A percentile compares a stretch with the other conserved stretches of the same genome.
These are phyloP conservation scores for Phanerochaete carnosa DNA, from an alignment of 768 basidiomycete genomes.

Conservation along the genomic window DNA sequence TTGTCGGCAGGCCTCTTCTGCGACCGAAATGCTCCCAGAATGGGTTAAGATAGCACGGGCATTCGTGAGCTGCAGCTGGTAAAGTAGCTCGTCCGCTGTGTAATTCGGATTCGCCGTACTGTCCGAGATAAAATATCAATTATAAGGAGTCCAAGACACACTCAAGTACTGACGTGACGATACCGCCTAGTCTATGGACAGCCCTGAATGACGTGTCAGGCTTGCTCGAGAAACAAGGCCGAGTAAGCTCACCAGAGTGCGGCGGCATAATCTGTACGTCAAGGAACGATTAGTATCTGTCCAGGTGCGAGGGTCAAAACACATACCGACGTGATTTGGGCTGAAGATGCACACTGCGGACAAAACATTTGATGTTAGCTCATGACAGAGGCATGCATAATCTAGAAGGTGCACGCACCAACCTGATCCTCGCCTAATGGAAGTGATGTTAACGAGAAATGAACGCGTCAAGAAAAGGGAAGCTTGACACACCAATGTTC, in stretches of 20 bases:
- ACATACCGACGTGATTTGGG: constrained; percentile 37
- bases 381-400: background rate
- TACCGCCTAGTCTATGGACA: constrained; percentile 51
- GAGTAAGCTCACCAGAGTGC: constrained; percentile 19
- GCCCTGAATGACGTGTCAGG: constrained; percentile 30
- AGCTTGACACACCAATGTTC: constrained; percentile 35
- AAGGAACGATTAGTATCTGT: background rate
- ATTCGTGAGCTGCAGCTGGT: constrained; percentile 27
- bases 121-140: background rate
- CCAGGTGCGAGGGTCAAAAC: background rate
- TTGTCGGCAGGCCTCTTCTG: constrained; percentile 19
- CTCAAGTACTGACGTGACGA: constrained; percentile 46
- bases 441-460: background rate
- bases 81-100: constrained; percentile 27
- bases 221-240: background rate
- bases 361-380: background rate
- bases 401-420: constrained; percentile 33
- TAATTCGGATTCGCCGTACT: constrained; percentile 31
- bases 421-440: constrained; percentile 45
- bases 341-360: constrained; percentile 59
- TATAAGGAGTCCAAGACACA: background rate
- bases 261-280: constrained; percentile 20
- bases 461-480: background rate
- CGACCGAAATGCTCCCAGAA: constrained; percentile 19
- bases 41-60: constrained; percentile 24